Evolutionary conservation across 1,284 basidiomycete species (phyloP).

Genomic region (Porogramme epimiltina): DNA sequence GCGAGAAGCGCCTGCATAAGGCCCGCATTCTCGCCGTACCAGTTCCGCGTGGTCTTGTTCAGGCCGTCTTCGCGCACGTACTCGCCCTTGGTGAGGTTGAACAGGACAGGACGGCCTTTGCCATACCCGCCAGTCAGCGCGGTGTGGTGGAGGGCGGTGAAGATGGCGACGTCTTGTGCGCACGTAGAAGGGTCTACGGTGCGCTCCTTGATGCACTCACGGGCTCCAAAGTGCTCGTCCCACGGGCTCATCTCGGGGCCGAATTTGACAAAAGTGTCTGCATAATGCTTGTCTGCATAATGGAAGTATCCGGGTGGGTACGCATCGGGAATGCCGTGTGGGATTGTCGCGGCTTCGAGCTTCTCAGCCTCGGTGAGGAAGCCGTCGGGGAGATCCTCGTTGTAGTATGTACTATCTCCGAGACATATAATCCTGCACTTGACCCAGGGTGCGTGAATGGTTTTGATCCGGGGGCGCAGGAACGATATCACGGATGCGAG

Average conservation of each 20-base stretch:
- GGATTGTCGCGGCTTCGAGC: neutral
- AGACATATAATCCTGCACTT: conserved; percentile 20
- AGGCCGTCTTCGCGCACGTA: conserved; percentile 2
- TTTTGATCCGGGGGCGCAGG: neutral
- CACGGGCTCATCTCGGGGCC: too few species aligned
- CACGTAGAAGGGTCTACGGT: too few species aligned
- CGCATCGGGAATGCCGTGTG: neutral
- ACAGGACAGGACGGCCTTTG: conserved; percentile 5
- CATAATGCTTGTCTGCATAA: too few species aligned
- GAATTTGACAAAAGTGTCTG: too few species aligned
- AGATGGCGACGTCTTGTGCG: too few species aligned
- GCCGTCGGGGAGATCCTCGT: conserved; percentile 10
- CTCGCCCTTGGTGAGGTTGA: conserved; percentile 15
- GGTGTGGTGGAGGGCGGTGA: too few species aligned
- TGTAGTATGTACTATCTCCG: neutral
- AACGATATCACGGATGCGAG: conserved; percentile 3
- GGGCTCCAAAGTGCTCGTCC: too few species aligned
- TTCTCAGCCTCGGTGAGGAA: conserved; percentile 12
- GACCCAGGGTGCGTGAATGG: conserved; percentile 1
- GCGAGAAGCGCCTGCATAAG: conserved; percentile 17
- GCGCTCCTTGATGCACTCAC: too few species aligned
- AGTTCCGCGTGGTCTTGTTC: too few species aligned
- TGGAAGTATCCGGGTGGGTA: too few species aligned
- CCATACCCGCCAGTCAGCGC: too few species aligned
- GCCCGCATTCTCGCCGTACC: neutral